A percentile compares a stretch with the other conserved stretches of the same genome.
phyloP scores from a whole-genome alignment of 371 early-diverging fungal species.

The Chytridiales sp. region DNA sequence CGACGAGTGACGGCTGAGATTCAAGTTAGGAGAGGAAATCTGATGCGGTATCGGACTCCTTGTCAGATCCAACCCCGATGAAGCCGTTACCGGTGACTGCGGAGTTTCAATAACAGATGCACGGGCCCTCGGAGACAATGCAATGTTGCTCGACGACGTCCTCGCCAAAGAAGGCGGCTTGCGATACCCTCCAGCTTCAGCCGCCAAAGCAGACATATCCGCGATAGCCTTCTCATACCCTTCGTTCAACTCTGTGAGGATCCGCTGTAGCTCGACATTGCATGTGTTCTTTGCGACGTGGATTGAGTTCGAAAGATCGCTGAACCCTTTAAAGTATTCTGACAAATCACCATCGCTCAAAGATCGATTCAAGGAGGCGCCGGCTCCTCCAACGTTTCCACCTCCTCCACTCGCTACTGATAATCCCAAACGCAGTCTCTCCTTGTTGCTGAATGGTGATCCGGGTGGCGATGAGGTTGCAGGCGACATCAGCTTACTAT shows the following conservation, averaged over 20 bases:
- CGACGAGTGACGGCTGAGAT: not conserved
- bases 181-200: too few species aligned
- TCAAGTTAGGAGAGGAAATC: not conserved
- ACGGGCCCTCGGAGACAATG: too few species aligned
- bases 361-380: slow-evolving; percentile 30
- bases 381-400: not conserved
- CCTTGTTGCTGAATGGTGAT: too few species aligned
- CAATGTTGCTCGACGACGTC: too few species aligned
- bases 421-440: too few species aligned
- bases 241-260: slow-evolving; percentile 71
- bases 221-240: slow-evolving; percentile 69
- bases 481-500: not conserved
- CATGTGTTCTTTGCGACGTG: slow-evolving; percentile 46
- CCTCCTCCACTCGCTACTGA: too few species aligned
- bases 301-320: slow-evolving; percentile 42
- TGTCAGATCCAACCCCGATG: not conserved
- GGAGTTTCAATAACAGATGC: not conserved
- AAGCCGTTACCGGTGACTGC: not conserved
- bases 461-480: not conserved
- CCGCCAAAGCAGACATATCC: too few species aligned
- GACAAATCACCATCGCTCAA: slow-evolving; percentile 50
- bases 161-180: too few species aligned
- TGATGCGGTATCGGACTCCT: slow-evolving; percentile 4
- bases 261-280: slow-evolving; percentile 57
- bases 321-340: slow-evolving; percentile 50